These are phyloP conservation scores for Paracoccidioides brasiliensis DNA, from an alignment of 2,329 filamentous ascomycete genomes.

Conservation along the genomic window DNA sequence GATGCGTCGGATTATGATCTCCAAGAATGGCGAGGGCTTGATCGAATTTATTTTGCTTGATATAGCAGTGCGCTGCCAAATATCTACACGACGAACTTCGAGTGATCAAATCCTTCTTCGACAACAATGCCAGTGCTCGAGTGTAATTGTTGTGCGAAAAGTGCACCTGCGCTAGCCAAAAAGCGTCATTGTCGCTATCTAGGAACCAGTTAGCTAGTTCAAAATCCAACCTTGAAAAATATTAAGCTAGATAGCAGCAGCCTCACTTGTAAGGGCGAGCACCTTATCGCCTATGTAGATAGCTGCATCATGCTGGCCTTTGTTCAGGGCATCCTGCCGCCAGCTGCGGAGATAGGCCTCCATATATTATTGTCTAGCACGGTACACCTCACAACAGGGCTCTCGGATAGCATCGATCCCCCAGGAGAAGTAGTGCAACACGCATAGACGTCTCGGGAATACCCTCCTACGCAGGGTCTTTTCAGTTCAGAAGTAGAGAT, in stretches of 20 bases:
- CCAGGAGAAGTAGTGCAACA: neutral
- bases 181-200: slow-evolving; percentile 91
- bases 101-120: slow-evolving; percentile 66
- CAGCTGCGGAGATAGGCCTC: slow-evolving; percentile 87
- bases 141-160: slow-evolving; percentile 93
- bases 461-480: neutral
- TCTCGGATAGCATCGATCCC: neutral
- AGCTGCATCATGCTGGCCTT: slow-evolving; percentile 90
- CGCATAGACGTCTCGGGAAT: neutral
- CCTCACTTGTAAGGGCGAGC: slow-evolving; percentile 71
- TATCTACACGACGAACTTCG: slow-evolving; percentile 83
- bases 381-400: neutral
- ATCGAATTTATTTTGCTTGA: slow-evolving; percentile 82
- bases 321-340: slow-evolving; percentile 89
- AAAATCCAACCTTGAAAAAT: neutral
- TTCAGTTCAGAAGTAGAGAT: neutral
- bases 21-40: slow-evolving; percentile 78
- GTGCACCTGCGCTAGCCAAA: slow-evolving; percentile 96
- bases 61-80: slow-evolving; percentile 82
- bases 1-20: slow-evolving; percentile 84
- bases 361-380: slow-evolving; percentile 41
- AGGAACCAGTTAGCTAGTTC: slow-evolving; percentile 7
- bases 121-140: slow-evolving; percentile 74
- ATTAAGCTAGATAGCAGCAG: slow-evolving; percentile 6
- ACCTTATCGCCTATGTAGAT: slow-evolving; percentile 97